Base-by-base conservation (phyloP, 306 rosid genomes). In the Vigna unguiculata region DNA sequence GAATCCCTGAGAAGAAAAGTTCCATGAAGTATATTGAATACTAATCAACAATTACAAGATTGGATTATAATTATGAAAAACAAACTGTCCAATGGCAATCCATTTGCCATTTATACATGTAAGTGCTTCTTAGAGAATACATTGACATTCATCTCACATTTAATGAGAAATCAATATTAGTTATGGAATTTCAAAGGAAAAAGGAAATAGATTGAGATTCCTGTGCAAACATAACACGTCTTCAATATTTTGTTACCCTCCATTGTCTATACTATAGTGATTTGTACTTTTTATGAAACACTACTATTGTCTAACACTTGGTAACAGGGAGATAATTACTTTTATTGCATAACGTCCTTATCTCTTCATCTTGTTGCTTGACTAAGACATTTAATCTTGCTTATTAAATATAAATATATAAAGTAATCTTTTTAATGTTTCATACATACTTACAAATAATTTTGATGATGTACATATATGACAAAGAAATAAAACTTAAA, bases 181-280 rank as follows among this genome's bases (percentile, higher is more conserved):
- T 28, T 46, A 1, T 14, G 57, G 46, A 67, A 63, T 63, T 17
- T 46, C 20, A 67, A 13, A 66, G 55, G 21, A 46, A 12, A 46
- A 46, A 7, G 22, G 40, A 21, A 66, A 2, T 22, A 15, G 32
- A 68, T 46, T 67, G 57, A 7, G 38, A 40, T n/a, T 63, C 3
- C n/a, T 41, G 17, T 20, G 69, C 38, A 46, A 51, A 52, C 14
- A 5, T 10, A 59, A 28, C 3, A 28, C 32, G 4, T 4, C 19
- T 49, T 30, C 32, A 66, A 7, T 66, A 66, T 70, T 28, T 74
- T 46, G n/a, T 25, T 21, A 51, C 51, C 22, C n/a, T n/a, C 40
- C 64, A 58, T 13, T 32, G 13, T n/a, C 34, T 38, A 24, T 16
- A n/a, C 22, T 22, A 0, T 36, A 36, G 63, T 36, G 41, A 52